phyloP scores from a whole-genome alignment of 164 flowering plant genomes.

The Brasenia schreberi region DNA sequence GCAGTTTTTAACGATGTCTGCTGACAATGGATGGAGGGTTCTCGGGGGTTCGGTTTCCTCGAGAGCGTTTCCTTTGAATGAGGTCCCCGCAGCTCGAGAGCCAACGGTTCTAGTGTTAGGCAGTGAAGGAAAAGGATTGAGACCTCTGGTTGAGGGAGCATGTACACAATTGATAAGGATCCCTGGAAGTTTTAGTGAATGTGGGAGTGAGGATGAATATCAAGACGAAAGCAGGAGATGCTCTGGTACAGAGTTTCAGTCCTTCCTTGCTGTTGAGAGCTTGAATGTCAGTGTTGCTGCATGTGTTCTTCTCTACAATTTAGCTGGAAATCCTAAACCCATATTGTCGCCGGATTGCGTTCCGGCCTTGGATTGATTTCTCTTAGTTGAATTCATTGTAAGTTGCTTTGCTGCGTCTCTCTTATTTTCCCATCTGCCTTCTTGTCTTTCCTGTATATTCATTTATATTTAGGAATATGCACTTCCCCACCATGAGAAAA shows the following conservation, averaged over 20 bases:
- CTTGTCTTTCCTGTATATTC: too few relatives aligned
- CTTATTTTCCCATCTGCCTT: too few relatives aligned
- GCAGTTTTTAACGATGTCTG: slow-evolving; percentile 75
- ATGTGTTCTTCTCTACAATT: slow-evolving; percentile 91
- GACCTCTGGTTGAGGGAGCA: slow-evolving; percentile 90
- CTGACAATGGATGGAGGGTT: slow-evolving; percentile 91
- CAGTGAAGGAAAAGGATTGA: slow-evolving; percentile 90
- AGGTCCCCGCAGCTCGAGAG: slow-evolving; percentile 35
- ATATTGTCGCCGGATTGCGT: too few relatives aligned
- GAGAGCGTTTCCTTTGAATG: slow-evolving; percentile 57
- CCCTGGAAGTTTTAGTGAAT: slow-evolving; percentile 47
- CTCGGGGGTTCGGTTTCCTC: slow-evolving; percentile 84
- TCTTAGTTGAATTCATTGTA: too few relatives aligned
- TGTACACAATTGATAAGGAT: slow-evolving; percentile 71
- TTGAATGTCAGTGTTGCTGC: slow-evolving; percentile 99
- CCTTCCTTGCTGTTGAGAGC: slow-evolving; percentile 96
- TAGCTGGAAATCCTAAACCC: slow-evolving; percentile 30
- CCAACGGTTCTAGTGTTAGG: slow-evolving; percentile 95
- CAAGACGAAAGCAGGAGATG: slow-evolving; percentile 23
- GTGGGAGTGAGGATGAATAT: slow-evolving; percentile 14
- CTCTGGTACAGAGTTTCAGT: slow-evolving; percentile 18
- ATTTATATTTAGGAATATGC: too few relatives aligned
- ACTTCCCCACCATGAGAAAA: too few relatives aligned
- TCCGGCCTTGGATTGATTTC: too few relatives aligned
- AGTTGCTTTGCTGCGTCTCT: too few relatives aligned